A percentile compares a stretch with the other conserved stretches of the same genome.
Conservation (phyloP, 2,329 filamentous ascomycete species). For the Cladophialophora immunda region DNA sequence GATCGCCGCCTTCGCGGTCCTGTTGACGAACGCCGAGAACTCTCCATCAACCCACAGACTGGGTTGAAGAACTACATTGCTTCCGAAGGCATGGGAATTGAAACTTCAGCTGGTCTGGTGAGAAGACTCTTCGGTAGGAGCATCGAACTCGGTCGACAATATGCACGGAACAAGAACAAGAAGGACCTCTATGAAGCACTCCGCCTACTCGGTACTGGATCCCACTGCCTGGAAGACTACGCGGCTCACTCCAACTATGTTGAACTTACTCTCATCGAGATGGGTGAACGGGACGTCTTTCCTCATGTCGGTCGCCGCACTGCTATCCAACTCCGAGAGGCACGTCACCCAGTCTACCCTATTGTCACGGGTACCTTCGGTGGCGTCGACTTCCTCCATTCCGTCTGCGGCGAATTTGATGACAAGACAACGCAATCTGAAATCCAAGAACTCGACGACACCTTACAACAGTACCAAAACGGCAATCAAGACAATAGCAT, state of each 20-base stretch:
- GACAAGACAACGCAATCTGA: conserved; percentile 94
- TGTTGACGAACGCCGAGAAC: conserved; percentile 78
- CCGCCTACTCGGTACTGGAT: conserved; percentile 82
- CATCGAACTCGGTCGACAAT: conserved; percentile 82
- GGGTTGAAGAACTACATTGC: conserved; percentile 95
- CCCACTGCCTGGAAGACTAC: conserved; percentile 92
- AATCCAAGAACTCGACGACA: conserved; percentile 86
- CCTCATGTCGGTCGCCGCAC: conserved; percentile 84
- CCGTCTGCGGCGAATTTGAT: conserved; percentile 78
- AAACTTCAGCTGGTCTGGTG: conserved; percentile 81
- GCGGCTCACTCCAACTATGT: conserved; percentile 93
- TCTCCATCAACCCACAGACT: conserved; percentile 77
- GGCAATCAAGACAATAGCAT: conserved; percentile 68
- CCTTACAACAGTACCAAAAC: conserved; percentile 70
- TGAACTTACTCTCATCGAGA: conserved; percentile 85
- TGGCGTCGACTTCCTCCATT: conserved; percentile 92
- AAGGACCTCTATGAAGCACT: conserved; percentile 88
- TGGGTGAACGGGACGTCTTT: conserved; percentile 83
- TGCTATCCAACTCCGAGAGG: conserved; percentile 73
- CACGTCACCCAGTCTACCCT: conserved; percentile 74
- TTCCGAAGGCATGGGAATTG: conserved; percentile 78
- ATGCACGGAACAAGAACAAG: conserved; percentile 71
- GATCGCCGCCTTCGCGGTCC: conserved; percentile 82
- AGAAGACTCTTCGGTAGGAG: conserved; percentile 75
- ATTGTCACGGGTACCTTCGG: conserved; percentile 92